These are phyloP conservation scores for Amphicarpaea edgeworthii DNA, from an alignment of 306 rosid genomes.

Conservation along the genomic window DNA sequence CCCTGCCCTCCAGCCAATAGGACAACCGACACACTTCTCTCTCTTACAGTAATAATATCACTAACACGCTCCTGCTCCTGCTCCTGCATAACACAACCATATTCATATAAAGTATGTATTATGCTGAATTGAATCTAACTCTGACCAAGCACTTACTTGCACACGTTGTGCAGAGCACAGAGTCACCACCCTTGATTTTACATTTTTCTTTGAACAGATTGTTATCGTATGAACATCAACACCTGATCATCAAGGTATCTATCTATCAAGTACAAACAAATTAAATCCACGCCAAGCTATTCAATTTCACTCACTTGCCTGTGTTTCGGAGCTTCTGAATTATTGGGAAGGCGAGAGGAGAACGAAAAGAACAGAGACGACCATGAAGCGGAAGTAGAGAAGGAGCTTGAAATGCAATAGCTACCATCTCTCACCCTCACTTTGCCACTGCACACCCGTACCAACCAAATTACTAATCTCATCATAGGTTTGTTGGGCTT, in stretches of 20 bases:
- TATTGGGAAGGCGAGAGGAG: not conserved
- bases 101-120: no score
- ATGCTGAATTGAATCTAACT: no score
- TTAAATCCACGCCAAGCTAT: no score
- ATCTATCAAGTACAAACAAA: no score
- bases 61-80: no score
- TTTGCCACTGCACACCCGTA: no score
- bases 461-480: not conserved
- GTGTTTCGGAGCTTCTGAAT: conserved; percentile 4
- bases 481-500: no score
- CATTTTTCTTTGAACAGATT: not conserved
- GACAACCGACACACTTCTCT: conserved; percentile 75
- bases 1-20: conserved; percentile 89
- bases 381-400: not conserved
- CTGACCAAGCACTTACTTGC: conserved; percentile 3
- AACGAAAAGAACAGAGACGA: not conserved
- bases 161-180: conserved; percentile 15
- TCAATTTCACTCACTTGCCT: no score
- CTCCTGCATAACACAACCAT: not conserved
- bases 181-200: not conserved
- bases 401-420: conserved; percentile 27
- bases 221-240: not conserved
- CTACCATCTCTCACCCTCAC: conserved; percentile 35
- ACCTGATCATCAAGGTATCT: not conserved
- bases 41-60: conserved; percentile 54